Conservation (phyloP, 768 basidiomycete species). For the Leccinum disarticulatum region DNA sequence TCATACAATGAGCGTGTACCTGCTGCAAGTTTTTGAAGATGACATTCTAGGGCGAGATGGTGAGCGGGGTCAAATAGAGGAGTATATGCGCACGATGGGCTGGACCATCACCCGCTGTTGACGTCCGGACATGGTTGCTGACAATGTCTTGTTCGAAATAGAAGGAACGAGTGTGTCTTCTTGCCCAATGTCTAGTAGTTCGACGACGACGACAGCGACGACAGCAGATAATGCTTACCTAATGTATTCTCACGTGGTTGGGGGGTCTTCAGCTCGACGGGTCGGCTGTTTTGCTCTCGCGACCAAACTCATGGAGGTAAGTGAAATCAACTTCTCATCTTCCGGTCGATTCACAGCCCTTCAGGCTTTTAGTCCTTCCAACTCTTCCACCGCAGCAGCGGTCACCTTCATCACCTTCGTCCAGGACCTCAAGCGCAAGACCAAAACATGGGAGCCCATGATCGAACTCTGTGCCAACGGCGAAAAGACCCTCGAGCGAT, state of each 20-base stretch:
- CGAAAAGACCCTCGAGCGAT: constrained; percentile 96
- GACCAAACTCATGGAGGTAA: constrained; percentile 31
- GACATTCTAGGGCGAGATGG: constrained; percentile 63
- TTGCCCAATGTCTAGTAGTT: no score
- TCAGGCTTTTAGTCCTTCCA: constrained; percentile 70
- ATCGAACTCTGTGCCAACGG: constrained; percentile 93
- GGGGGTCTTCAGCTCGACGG: constrained; percentile 16
- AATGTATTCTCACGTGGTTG: constrained; percentile 23
- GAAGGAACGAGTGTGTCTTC: no score
- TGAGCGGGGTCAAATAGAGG: constrained; percentile 4
- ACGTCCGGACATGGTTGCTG: constrained; percentile 77
- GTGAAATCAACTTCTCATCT: neutral
- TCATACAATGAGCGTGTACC: constrained; percentile 37
- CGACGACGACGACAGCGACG: constrained; percentile 6
- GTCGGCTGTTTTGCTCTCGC: constrained; percentile 16
- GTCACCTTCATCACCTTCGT: constrained; percentile 99
- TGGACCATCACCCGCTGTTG: constrained; percentile 99
- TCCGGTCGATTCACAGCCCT: constrained; percentile 6
- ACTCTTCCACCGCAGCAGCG: constrained; percentile 95
- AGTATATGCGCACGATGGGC: constrained; percentile 93
- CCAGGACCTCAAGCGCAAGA: constrained; percentile 97
- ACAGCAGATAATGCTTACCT: constrained; percentile 14
- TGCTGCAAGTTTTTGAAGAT: constrained; percentile 98
- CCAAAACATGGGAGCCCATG: constrained; percentile 94
- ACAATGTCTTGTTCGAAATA: constrained; percentile 7